Conservation (phyloP, 352 stramenopile species). For the Globisporangium emineosum region DNA sequence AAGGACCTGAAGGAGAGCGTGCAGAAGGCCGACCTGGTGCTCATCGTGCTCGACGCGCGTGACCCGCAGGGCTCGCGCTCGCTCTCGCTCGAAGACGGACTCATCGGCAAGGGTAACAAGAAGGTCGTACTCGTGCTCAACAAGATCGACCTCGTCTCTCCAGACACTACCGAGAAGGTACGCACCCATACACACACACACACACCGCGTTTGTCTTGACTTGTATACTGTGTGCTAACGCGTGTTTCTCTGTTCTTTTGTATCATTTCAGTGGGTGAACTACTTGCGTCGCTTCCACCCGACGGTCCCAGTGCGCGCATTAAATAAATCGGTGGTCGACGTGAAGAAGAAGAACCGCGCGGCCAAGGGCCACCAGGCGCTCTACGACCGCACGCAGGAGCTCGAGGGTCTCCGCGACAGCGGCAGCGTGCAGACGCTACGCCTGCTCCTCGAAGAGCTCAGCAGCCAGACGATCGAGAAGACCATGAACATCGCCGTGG, state of each 20-base stretch:
- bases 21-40: constrained; percentile 53
- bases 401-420: constrained; percentile 72
- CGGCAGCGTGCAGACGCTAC: constrained; percentile 83
- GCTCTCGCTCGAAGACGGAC: constrained; percentile 92
- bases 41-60: constrained; percentile 95
- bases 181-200: neutral
- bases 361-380: constrained; percentile 56
- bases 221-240: constrained; percentile 23
- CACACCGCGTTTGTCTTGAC: neutral
- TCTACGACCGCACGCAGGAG: constrained; percentile 71
- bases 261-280: constrained; percentile 58
- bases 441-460: constrained; percentile 97
- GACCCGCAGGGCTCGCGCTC: constrained; percentile 95
- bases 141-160: constrained; percentile 97
- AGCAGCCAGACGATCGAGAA: constrained; percentile 66
- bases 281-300: constrained; percentile 94
- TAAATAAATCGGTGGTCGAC: constrained; percentile 88
- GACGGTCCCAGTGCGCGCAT: constrained; percentile 87
- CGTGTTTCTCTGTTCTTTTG: constrained; percentile 4
- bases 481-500: constrained; percentile 90
- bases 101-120: constrained; percentile 94
- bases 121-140: constrained; percentile 98
- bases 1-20: constrained; percentile 81
- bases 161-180: constrained; percentile 84
- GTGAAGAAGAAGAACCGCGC: constrained; percentile 85